Evolutionary conservation across 1,284 basidiomycete species (phyloP), one percentile per base, ranked within the genome.

Genomic region (Mycosarcoma maydis): DNA sequence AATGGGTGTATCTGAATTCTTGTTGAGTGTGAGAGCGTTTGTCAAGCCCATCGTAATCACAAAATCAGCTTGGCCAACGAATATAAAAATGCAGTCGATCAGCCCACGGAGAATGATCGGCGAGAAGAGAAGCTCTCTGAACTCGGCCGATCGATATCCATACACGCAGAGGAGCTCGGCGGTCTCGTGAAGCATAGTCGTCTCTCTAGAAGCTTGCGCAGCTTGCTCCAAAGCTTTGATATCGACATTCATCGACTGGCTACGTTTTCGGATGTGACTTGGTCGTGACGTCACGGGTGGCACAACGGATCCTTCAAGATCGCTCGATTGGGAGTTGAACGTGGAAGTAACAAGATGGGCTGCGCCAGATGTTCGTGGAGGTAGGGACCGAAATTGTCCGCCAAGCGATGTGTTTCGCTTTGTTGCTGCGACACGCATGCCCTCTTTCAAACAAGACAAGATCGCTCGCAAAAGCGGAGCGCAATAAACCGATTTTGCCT

Each of bases 401-500:
- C 14, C 7, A 6, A 22, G 30, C 23, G 32, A 19, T 24, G n/a
- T 29, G 19, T 9, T 41, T n/a, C 50, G 51, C 22, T 39, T 49
- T 16, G 46, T 38, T 8, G 58, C 52, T 38, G 36, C 26, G 6
- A 32, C n/a, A 3, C 47, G 36, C 34, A 80, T 45, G 9, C 69
- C 76, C 16, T 66, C 50, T 14, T 66, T 56, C 27, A 77, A 24
- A 48, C 74, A 76, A 3, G 65, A 72, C 5, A 76, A 46, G 14
- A 80, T 64, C n/a, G 67, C 57, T 20, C 78, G 69, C 45, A 80
- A 40, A 9, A 73, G 64, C 5, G 68, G 61, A 2, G 73, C 50
- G 26, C 61, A 66, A n/a, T 37, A 34, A 36, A 56, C 24, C 3
- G 38, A 84, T 91, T 92, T 94, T 10, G 85, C 80, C 6, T 85